These are phyloP conservation scores for Lentinula aciculospora DNA, from an alignment of 768 basidiomycete species.

Conservation along the genomic window DNA sequence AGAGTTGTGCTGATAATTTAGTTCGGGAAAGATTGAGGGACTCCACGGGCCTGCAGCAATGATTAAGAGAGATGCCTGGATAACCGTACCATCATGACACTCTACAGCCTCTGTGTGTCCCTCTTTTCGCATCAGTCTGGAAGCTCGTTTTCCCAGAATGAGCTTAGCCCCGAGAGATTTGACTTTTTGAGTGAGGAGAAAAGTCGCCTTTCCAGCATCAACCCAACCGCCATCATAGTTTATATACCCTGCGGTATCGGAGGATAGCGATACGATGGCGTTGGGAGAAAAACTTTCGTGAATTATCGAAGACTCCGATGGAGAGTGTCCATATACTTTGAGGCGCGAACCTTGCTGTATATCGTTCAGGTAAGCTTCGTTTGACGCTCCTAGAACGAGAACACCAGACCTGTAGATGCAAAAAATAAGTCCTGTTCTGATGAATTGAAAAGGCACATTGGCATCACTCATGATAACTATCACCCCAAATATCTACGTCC, in stretches of 20 bases:
- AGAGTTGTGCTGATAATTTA: constrained; percentile 44
- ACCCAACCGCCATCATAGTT: constrained; percentile 86
- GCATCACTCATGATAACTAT: constrained; percentile 78
- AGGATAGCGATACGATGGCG: constrained; percentile 27
- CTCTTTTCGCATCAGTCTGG: constrained; percentile 34
- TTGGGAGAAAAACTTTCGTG: constrained; percentile 40
- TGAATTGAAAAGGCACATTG: not conserved
- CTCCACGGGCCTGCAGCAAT: constrained; percentile 86
- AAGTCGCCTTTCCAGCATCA: constrained; percentile 63
- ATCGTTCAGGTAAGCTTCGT: constrained; percentile 61
- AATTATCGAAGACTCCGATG: constrained; percentile 36
- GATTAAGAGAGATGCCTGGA: constrained; percentile 57
- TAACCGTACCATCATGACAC: constrained; percentile 51
- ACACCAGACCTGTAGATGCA: constrained; percentile 56
- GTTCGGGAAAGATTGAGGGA: constrained; percentile 63
- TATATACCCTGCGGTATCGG: constrained; percentile 51
- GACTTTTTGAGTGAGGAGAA: constrained; percentile 49
- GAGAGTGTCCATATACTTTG: constrained; percentile 27
- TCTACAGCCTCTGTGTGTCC: constrained; percentile 52
- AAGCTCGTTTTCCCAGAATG: constrained; percentile 50
- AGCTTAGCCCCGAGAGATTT: constrained; percentile 55
- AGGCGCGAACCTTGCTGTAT: constrained; percentile 47
- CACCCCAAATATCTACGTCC: constrained; percentile 55
- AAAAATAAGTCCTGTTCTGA: not conserved
- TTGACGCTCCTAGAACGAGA: constrained; percentile 45